Evolutionary conservation across 2,329 filamentous ascomycete species (phyloP), one percentile per base, ranked within the genome.

Genomic region (Fusarium sublunatum): DNA sequence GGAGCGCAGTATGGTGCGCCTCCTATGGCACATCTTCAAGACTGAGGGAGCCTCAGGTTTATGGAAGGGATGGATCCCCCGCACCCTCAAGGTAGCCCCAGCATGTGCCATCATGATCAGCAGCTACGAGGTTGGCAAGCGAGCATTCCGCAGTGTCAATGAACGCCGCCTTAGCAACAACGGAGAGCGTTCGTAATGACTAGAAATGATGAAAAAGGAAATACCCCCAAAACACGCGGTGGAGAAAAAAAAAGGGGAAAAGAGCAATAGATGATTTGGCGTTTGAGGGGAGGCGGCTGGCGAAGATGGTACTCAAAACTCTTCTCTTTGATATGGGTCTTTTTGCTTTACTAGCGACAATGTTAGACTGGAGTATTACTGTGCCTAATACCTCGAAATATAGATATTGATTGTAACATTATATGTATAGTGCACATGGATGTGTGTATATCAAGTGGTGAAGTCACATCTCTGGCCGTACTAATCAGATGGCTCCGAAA

Each of bases 41-140:
- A 90, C 90, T 50, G 94, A 98, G 77, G 95, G 95, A 2, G 74
- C 88, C 13, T 74, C 85, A 2, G 95, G 95, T 0, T 79, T 99
- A 6, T 98, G 96, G 86, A 91, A 84, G 69, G 95, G 95, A 39
- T 97, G 93, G 92, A 89, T 92, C 24, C 93, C 95, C 0, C 84
- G 95, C 35, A 96, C 92, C 67, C 81, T 98, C 59, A 98, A 98
- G 75, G 93, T 99, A 6, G 94, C 95, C 2, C 95, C 95, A 1
- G 92, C 94, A 0, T 99, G 95, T 77, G 95, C 95, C 26, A 98
- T 99, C 74, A 99, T 99, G 95, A 98, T 99, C 74, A 96, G 92
- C 74, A 97, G 90, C 74, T 99, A 98, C 76, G 95, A 99, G 77
- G 86, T 98, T 34, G 93, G 95, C 46, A 99, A 99, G 83, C 89